Evolutionary conservation across 2,329 filamentous ascomycete genomes (phyloP).

Genomic region (Colletotrichum spaethianum): DNA sequence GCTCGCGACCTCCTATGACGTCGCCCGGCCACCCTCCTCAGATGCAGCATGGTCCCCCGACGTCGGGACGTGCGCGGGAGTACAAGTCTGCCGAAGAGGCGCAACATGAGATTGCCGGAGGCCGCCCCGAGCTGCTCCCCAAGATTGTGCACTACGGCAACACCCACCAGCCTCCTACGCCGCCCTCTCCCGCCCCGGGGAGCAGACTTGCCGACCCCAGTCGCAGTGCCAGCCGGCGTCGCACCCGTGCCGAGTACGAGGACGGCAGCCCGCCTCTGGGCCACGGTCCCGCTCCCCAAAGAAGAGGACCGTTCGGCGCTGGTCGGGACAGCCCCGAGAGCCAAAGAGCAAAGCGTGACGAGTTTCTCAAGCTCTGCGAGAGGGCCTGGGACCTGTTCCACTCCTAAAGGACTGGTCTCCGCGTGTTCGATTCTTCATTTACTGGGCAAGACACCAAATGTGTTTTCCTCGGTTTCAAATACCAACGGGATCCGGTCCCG

Average conservation of each 20-base stretch:
- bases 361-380: slow-evolving; percentile 89
- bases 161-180: slow-evolving; percentile 87
- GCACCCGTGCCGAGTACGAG: slow-evolving; percentile 92
- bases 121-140: slow-evolving; percentile 91
- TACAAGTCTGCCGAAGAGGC: slow-evolving; percentile 97
- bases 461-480: slow-evolving; percentile 8
- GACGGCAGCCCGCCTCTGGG: slow-evolving; percentile 90
- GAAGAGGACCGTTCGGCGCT: slow-evolving; percentile 82
- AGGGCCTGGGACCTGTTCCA: slow-evolving; percentile 98
- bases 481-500: slow-evolving; percentile 18
- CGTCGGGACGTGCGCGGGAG: slow-evolving; percentile 80
- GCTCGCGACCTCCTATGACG: slow-evolving; percentile 74
- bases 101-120: slow-evolving; percentile 89
- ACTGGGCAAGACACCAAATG: neutral
- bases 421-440: slow-evolving; percentile 39
- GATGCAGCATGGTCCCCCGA: slow-evolving; percentile 58
- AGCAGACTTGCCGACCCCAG: slow-evolving; percentile 62
- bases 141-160: slow-evolving; percentile 96
- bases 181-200: slow-evolving; percentile 81
- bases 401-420: slow-evolving; percentile 70
- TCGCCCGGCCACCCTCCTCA: slow-evolving; percentile 81
- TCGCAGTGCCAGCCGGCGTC: slow-evolving; percentile 77
- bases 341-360: slow-evolving; percentile 88
- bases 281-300: slow-evolving; percentile 74
- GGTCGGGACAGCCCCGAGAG: slow-evolving; percentile 88